Base-by-base conservation (phyloP, 805 yeast genomes). In the Myxozyma mucilagina region DNA sequence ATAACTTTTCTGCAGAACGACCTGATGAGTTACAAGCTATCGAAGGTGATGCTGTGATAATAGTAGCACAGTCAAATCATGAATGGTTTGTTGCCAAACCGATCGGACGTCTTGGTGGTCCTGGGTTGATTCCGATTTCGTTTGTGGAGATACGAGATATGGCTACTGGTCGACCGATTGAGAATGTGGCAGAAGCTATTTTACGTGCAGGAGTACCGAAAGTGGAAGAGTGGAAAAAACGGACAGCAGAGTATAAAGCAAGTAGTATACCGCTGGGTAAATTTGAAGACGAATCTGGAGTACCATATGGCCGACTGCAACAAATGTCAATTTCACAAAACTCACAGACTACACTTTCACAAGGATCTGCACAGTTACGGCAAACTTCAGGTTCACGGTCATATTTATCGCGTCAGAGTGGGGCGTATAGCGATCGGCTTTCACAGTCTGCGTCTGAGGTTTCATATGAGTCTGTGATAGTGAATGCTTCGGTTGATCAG, bases 11-110 rank as follows among this genome's bases (percentile, higher is more conserved):
- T 63, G 97, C 98, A 5, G 91, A 88, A 64, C 74, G 81, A 11
- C 73, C 84, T 8, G 99, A 96, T 76, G 99, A 94, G 75, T 80
- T 94, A 66, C 87, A 87, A 65, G 90, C 93, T 2, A 71, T 74
- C 34, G 89, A 89, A 1, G 97, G 97, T 42, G 99, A 94, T 69
- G 87, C 89, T 69, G 82, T 94, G 64, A 89, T 92, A 35, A 84
- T 96, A 11, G 93, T 97, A 75, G 99, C 99, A 1, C 97, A 93
- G 74, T 96, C 93, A 71, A 91, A 90, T 58, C 88, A 80, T 66
- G 99, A 96, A 76, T 94, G 99, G 99, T 92, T 91, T 69, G 94
- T 94, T 61, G 98, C 97, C 4, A 94, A 94, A 73, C 97, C 97
- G 13, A 89, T 94, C 47, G 96, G 93, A 61, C 80, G 97, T 57